Percentiles rank a stretch among this genome's conserved stretches.
Conservation (phyloP, 225 moss, liverwort and hornwort species). For the Polytrichum formosum region DNA sequence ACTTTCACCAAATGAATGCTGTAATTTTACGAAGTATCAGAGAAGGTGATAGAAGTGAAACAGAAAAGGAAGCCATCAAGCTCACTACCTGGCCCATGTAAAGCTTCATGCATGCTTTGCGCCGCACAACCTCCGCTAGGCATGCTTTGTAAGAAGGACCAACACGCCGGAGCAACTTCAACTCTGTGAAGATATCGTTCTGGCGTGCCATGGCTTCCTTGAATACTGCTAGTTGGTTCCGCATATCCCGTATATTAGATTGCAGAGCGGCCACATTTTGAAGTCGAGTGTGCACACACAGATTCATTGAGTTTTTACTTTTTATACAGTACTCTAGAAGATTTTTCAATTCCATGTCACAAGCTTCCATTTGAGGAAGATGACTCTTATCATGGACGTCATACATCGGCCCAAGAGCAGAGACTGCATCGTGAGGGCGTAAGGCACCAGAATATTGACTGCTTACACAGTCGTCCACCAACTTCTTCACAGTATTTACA, state of each 20-base stretch:
- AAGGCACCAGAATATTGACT: slow-evolving; percentile 75
- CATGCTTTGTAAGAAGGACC: slow-evolving; percentile 95
- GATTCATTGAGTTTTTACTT: slow-evolving; percentile 89
- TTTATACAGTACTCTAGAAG: slow-evolving; percentile 81
- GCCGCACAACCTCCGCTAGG: slow-evolving; percentile 86
- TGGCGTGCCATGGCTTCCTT: slow-evolving; percentile 92
- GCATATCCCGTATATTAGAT: slow-evolving; percentile 87
- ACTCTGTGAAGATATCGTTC: slow-evolving; percentile 71
- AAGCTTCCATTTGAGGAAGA: slow-evolving; percentile 72
- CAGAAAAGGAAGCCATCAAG: too few species aligned
- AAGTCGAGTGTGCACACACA: slow-evolving; percentile 76
- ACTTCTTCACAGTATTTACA: slow-evolving; percentile 92
- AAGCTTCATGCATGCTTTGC: slow-evolving; percentile 89
- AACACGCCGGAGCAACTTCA: slow-evolving; percentile 78
- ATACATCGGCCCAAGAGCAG: slow-evolving; percentile 89
- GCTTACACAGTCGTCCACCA: slow-evolving; percentile 89
- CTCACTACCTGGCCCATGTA: slow-evolving; percentile 84
- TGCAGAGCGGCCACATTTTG: slow-evolving; percentile 93
- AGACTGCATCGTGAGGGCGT: slow-evolving; percentile 97
- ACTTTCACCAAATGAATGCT: too few species aligned
- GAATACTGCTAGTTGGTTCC: slow-evolving; percentile 81
- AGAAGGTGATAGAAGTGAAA: too few species aligned
- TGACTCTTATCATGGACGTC: slow-evolving; percentile 81
- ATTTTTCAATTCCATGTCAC: slow-evolving; percentile 72
- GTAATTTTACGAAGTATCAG: too few species aligned